Base-by-base conservation (phyloP, 768 basidiomycete species). In the Lactarius akahatsu region DNA sequence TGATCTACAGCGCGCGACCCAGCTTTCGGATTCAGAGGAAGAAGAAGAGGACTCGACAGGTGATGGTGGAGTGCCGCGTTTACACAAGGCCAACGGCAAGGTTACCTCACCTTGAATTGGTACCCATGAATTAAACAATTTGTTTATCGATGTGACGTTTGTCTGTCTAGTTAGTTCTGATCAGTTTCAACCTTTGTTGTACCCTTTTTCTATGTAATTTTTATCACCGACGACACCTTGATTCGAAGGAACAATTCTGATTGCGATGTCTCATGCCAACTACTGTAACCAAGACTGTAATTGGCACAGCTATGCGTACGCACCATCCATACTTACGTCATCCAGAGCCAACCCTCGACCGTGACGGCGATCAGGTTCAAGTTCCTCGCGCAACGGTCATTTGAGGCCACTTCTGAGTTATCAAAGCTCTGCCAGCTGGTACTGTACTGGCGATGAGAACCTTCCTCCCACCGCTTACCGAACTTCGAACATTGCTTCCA, bases 11-110 rank as follows among this genome's bases (percentile, higher is more conserved):
- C 84, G 82, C 63, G 90, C 91, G 30, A 81, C 83, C 64, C 76
- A 81, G 69, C 75, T 92, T 59, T 82, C 87, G 76, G 85, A 83
- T 59, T 82, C 87, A 76, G 85, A 83, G 0, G 81, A 86, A 5
- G 88, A 91, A 0, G 89, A 90, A 0, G 88, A 88, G 0, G 80
- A 80, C 6, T 75, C 52, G 32, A 26, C 36, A 18, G 16, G 41
- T 13, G 60, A 59, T 38, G 28, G 10, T 13, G 7, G 28, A 8
- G 23, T 26, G n/a, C 64, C 43, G 2, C 28, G 30, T 1, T 34
- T 56, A 23, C 41, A 36, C 30, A 34, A 16, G 38, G 23, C 40
- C 28, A 68, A 68, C 13, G 67, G 67, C 59, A 18, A 58, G 26
- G 16, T 41, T 40, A 40, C 58, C n/a, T 45, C 36, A 10, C 38